Evolutionary conservation across 1,139 yeast genomes (phyloP).

Genomic region (Candida sp.): DNA sequence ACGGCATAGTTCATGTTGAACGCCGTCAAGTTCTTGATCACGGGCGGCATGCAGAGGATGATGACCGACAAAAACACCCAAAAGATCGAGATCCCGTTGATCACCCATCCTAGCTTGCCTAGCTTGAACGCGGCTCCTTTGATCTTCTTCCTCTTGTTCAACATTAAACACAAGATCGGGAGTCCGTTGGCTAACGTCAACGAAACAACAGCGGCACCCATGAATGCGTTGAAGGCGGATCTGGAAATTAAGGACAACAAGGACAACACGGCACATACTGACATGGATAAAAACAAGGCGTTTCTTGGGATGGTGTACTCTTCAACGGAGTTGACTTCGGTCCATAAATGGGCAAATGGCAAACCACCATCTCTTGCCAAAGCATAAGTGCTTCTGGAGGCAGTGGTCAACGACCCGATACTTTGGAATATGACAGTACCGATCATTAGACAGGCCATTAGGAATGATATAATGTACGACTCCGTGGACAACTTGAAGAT

Average conservation of each 20-base stretch:
- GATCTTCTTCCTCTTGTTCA: slow-evolving; percentile 65
- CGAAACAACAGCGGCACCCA: slow-evolving; percentile 86
- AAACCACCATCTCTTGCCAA: slow-evolving; percentile 90
- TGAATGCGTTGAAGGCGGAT: slow-evolving; percentile 82
- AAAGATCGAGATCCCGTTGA: slow-evolving; percentile 61
- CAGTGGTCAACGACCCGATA: slow-evolving; percentile 81
- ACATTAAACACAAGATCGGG: slow-evolving; percentile 67
- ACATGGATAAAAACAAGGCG: slow-evolving; percentile 73
- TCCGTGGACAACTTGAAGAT: slow-evolving; percentile 74
- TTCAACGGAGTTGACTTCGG: slow-evolving; percentile 63
- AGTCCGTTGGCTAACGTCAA: slow-evolving; percentile 79
- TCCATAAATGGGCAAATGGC: slow-evolving; percentile 71
- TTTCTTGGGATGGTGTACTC: slow-evolving; percentile 69
- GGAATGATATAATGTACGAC: slow-evolving; percentile 67
- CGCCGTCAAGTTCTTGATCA: slow-evolving; percentile 60
- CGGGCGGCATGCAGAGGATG: slow-evolving; percentile 76
- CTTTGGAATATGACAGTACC: slow-evolving; percentile 81
- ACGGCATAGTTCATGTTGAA: slow-evolving; percentile 77
- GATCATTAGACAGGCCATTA: slow-evolving; percentile 65
- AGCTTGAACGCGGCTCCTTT: slow-evolving; percentile 76
- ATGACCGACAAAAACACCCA: slow-evolving; percentile 68
- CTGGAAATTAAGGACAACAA: slow-evolving; percentile 69
- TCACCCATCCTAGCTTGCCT: slow-evolving; percentile 65
- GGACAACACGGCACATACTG: slow-evolving; percentile 63
- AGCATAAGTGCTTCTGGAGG: slow-evolving; percentile 86